Percentiles rank a stretch among this genome's conserved stretches.
These are phyloP conservation scores for Pistacia atlantica DNA, from an alignment of 345 rosid species.

Conservation along the genomic window DNA sequence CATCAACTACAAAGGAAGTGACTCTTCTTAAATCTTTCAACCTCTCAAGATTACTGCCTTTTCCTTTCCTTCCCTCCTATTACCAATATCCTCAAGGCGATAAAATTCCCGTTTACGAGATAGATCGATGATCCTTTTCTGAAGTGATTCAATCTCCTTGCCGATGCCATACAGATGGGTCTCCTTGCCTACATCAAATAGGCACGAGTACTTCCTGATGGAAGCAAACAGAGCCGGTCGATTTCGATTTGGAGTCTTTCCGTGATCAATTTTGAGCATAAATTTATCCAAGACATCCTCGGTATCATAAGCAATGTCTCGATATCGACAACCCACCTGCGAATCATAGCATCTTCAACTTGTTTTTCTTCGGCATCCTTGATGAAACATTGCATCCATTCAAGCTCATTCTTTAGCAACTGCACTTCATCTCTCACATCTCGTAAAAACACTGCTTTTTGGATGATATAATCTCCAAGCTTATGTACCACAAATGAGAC, in stretches of 20 bases:
- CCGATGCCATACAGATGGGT: background rate
- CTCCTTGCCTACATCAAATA: background rate
- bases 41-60: background rate
- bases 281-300: slow-evolving; percentile 1
- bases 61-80: background rate
- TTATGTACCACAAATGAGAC: background rate
- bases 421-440: background rate
- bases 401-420: background rate
- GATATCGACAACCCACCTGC: slow-evolving; percentile 10
- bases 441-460: background rate
- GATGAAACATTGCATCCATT: slow-evolving; percentile 5
- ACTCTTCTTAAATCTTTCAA: slow-evolving; percentile 9
- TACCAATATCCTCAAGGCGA: background rate
- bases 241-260: background rate
- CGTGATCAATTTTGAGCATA: background rate
- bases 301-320: slow-evolving; percentile 2
- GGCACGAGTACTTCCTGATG: background rate
- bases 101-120: background rate
- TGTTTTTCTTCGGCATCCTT: slow-evolving; percentile 8
- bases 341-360: background rate
- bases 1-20: background rate
- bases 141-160: slow-evolving; percentile 4
- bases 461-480: slow-evolving; percentile 3
- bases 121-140: background rate
- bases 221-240: background rate